Percentiles rank a stretch among this genome's conserved stretches.
phyloP scores from a whole-genome alignment of 2,329 filamentous ascomycete species.

The Byssothecium circinans region DNA sequence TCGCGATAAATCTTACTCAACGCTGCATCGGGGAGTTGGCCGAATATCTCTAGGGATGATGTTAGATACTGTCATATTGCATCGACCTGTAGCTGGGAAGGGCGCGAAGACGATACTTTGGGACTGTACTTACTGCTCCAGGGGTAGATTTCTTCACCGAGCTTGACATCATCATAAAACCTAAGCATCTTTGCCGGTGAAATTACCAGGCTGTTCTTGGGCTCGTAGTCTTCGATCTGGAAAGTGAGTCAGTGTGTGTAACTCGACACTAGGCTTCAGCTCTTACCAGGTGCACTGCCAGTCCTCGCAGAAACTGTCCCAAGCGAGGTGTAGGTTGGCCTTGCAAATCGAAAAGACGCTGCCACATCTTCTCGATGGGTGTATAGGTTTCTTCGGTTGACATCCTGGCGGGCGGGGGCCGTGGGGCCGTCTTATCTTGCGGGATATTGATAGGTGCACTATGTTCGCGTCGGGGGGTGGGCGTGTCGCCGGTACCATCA shows the following conservation, averaged over 20 bases:
- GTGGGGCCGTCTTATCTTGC: constrained; percentile 22
- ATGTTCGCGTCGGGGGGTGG: constrained; percentile 29
- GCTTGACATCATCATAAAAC: constrained; percentile 69
- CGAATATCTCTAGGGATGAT: constrained; percentile 43
- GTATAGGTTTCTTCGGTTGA: constrained; percentile 39
- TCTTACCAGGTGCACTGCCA: constrained; percentile 73
- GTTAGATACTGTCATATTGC: constrained; percentile 11
- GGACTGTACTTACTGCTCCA: constrained; percentile 61
- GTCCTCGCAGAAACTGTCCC: constrained; percentile 69
- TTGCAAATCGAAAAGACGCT: constrained; percentile 68
- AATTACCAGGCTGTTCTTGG: constrained; percentile 69
- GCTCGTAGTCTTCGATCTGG: constrained; percentile 69
- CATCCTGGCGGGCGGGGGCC: constrained; percentile 35
- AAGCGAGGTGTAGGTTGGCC: constrained; percentile 69
- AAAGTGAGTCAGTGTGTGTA: constrained; percentile 10
- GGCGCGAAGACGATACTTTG: not conserved
- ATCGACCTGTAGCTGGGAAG: not conserved
- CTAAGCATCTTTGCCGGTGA: constrained; percentile 73
- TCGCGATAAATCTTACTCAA: constrained; percentile 52
- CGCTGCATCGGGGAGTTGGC: constrained; percentile 43
- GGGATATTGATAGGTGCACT: constrained; percentile 29
- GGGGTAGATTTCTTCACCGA: constrained; percentile 67
- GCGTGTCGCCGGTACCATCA: constrained; percentile 33
- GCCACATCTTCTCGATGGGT: constrained; percentile 72
- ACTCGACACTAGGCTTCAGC: not conserved